phyloP scores from a whole-genome alignment of 768 basidiomycete genomes.

The Tricholoma saponaceum region DNA sequence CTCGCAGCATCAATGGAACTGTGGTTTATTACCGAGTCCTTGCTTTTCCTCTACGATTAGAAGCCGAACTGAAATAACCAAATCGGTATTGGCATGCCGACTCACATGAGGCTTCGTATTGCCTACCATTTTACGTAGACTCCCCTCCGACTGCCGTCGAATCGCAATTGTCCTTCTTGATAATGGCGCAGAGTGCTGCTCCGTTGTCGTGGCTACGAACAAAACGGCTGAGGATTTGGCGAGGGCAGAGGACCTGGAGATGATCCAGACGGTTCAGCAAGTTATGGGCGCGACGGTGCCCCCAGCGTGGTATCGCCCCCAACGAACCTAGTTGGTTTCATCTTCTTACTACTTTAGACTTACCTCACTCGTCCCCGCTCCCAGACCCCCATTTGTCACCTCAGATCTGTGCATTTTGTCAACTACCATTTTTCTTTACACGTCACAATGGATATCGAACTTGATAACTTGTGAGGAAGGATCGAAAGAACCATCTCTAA shows the following conservation, averaged over 20 bases:
- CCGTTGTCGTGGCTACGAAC: constrained; percentile 3
- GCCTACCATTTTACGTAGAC: background rate
- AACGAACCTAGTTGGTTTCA: constrained; percentile 4
- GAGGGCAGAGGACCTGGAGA: constrained; percentile 2
- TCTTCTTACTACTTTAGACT: background rate
- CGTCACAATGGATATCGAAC: no score
- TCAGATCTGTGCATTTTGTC: no score
- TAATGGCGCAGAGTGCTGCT: background rate
- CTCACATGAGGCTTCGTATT: background rate
- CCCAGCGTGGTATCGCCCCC: constrained; percentile 6
- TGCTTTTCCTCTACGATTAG: no score
- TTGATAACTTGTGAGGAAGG: no score
- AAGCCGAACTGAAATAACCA: no score
- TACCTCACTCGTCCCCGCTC: no score
- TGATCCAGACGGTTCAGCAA: constrained; percentile 1
- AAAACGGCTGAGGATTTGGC: background rate
- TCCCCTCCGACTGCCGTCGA: background rate
- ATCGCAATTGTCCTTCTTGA: background rate
- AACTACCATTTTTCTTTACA: no score
- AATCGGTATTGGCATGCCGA: background rate
- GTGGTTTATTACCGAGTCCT: background rate
- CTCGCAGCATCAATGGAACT: background rate
- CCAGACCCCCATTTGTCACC: no score
- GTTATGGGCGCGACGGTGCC: constrained; percentile 5
- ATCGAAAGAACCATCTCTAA: no score